Base-by-base conservation (phyloP, 2,329 filamentous ascomycete species). In the Phialophora tarda region DNA sequence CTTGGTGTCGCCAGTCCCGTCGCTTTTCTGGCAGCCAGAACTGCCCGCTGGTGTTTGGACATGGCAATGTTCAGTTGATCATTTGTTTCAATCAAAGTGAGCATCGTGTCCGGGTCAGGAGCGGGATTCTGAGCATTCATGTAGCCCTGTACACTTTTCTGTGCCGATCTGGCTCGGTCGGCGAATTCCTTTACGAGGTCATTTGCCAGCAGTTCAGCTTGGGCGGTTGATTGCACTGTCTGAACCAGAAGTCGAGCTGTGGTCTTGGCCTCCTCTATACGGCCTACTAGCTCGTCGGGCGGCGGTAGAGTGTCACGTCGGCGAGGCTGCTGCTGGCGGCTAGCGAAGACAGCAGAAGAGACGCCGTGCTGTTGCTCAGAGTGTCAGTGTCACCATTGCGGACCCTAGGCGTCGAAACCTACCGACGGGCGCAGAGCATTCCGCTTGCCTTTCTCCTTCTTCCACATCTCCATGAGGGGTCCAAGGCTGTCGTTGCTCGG, bases 111-210 rank as follows among this genome's bases (percentile, higher is more conserved):
- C 74, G 97, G 94, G 77, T 98, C 95, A 0, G 94, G 93, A 0
- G 86, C 77, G 0, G 94, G 93, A 75, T 92, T 86, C 64, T 90
- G 88, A 55, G 89, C 87, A 50, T 88, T 84, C 83, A 98, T 97
- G 79, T 96, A 98, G 34, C 84, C 84, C 74, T 97, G 93, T 72
- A 98, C 88, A 75, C 90, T 92, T 62, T 89, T 86, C 60, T 91
- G 89, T 4, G 94, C 94, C 63, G 88, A 86, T 69, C 89, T 88
- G 75, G 94, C 98, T 26, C 95, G 89, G 72, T 95, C 90, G 56
- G 89, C 88, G 76, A 99, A 98, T 80, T 99, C 95, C 75, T 89
- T 91, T 76, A 97, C 89, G 60, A 99, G 84, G n/a, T 97, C 94
- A 74, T 96, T 94, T 62, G 83, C 79, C 23, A 93, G 83, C 26